A percentile compares a stretch with the other conserved stretches of the same genome.
Evolutionary conservation across 2,329 filamentous ascomycete genomes (phyloP).

Genomic region (Colletotrichum sp.): DNA sequence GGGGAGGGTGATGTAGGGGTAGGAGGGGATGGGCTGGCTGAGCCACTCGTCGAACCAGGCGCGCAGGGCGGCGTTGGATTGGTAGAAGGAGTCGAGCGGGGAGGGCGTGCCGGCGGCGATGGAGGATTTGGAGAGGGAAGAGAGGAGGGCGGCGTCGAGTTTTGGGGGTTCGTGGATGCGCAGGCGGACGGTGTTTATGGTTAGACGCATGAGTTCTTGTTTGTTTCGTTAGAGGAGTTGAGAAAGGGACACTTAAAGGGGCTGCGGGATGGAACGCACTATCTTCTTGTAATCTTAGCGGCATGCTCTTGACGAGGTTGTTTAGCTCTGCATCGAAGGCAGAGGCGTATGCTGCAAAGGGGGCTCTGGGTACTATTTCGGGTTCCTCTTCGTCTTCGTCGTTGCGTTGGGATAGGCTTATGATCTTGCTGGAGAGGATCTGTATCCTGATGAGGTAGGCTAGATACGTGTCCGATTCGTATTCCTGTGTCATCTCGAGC

Average conservation of each 20-base stretch:
- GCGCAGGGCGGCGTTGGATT: conserved; percentile 50
- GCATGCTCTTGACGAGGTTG: conserved; percentile 39
- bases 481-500: conserved; percentile 48
- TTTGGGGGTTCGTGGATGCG: conserved; percentile 53
- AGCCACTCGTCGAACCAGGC: conserved; percentile 56
- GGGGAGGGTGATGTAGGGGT: conserved; percentile 51
- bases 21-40: conserved; percentile 44
- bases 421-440: conserved; percentile 53
- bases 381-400: conserved; percentile 33
- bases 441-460: conserved; percentile 54
- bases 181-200: conserved; percentile 44
- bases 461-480: conserved; percentile 49
- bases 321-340: conserved; percentile 52
- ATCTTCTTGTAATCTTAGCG: conserved; percentile 38
- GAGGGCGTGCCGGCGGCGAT: conserved; percentile 43
- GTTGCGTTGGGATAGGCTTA: conserved; percentile 40
- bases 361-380: conserved; percentile 39
- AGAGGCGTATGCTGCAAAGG: conserved; percentile 48
- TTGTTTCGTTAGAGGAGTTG: not conserved
- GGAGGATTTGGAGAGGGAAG: conserved; percentile 46
- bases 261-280: conserved; percentile 31
- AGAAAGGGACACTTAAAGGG: accelerated
- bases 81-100: conserved; percentile 54
- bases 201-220: conserved; percentile 18
- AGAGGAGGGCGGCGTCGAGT: conserved; percentile 43